Evolutionary conservation across 805 yeast genomes (phyloP), one percentile per base, ranked within the genome.

Genomic region (Lipomyces mesembrius): DNA sequence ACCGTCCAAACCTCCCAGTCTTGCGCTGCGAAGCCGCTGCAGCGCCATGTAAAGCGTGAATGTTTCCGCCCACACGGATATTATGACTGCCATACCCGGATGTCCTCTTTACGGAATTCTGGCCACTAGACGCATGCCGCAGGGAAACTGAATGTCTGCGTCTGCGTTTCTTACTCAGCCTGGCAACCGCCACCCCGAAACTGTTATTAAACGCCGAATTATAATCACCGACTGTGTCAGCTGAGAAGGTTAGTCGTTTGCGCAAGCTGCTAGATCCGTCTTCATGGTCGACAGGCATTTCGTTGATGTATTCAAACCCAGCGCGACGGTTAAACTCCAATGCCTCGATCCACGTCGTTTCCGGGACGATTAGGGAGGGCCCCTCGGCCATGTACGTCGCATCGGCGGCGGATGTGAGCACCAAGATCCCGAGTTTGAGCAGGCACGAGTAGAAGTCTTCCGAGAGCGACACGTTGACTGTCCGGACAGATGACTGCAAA

Each of bases 401-500:
- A 64, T 83, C 84, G 2, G 90, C 88, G 0, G 90, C 88, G 61
- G 88, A 86, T n/a, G 87, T 85, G 52, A 89, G 82, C 17, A 90
- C 85, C 57, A 89, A 79, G 64, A 85, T 79, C 0, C 91, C 92
- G 59, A 87, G 76, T 73, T 86, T 85, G 71, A 85, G 79, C 62
- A 87, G 77, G 0, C 87, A 85, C 0, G 89, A 83, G 74, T 87
- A 86, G 74, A 89, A 90, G 77, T 89, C 93, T 73, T 88, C 92
- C 39, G 81, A 74, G 64, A 83, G 59, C 34, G 77, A 80, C 17
- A 81, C 63, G 55, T 76, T 77, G 55, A 77, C 66, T 2, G 77
- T 65, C 27, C 65, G 67, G 70, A 73, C 77, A 64, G 74, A 84
- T 62, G 76, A 82, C 78, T 69, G 81, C 66, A 70, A 80, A 76